These are phyloP conservation scores for Colletotrichum gigasporum DNA, from an alignment of 2,329 filamentous ascomycete species.

Conservation along the genomic window DNA sequence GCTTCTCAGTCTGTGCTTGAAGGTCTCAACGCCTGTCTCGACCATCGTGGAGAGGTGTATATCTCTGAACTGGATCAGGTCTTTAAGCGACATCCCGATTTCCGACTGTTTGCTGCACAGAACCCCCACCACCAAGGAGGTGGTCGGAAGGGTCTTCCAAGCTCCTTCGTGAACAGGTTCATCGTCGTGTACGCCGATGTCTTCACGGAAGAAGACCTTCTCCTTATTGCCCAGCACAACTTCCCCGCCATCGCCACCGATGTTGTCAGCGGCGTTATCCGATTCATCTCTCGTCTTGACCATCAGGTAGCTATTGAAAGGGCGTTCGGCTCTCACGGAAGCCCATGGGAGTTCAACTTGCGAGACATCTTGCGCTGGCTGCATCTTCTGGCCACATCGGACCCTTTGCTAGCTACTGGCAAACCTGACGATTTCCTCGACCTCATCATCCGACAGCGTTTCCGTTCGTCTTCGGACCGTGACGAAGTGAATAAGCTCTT, in stretches of 20 bases:
- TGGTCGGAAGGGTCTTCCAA: conserved; percentile 91
- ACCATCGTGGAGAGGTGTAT: conserved; percentile 95
- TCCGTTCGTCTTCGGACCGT: conserved; percentile 78
- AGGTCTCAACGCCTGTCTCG: conserved; percentile 94
- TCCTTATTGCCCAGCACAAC: conserved; percentile 81
- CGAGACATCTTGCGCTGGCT: conserved; percentile 92
- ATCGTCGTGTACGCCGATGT: conserved; percentile 97
- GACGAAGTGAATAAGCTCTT: conserved; percentile 73
- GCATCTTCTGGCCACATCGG: conserved; percentile 70
- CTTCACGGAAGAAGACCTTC: conserved; percentile 82
- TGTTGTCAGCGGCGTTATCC: conserved; percentile 74
- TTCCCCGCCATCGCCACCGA: conserved; percentile 71
- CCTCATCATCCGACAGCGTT: conserved; percentile 86
- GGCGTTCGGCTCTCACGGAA: conserved; percentile 69
- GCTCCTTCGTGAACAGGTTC: conserved; percentile 97
- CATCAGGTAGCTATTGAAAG: conserved; percentile 70
- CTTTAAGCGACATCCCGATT: conserved; percentile 88
- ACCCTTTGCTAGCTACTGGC: conserved; percentile 69
- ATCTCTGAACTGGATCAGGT: conserved; percentile 94
- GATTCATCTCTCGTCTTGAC: conserved; percentile 84
- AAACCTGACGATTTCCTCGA: conserved; percentile 79
- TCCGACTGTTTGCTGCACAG: conserved; percentile 95
- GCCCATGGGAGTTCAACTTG: conserved; percentile 96
- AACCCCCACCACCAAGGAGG: conserved; percentile 98
- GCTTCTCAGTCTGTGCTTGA: conserved; percentile 97